Evolutionary conservation across 345 rosid genomes (phyloP).

Genomic region (Pistacia atlantica): DNA sequence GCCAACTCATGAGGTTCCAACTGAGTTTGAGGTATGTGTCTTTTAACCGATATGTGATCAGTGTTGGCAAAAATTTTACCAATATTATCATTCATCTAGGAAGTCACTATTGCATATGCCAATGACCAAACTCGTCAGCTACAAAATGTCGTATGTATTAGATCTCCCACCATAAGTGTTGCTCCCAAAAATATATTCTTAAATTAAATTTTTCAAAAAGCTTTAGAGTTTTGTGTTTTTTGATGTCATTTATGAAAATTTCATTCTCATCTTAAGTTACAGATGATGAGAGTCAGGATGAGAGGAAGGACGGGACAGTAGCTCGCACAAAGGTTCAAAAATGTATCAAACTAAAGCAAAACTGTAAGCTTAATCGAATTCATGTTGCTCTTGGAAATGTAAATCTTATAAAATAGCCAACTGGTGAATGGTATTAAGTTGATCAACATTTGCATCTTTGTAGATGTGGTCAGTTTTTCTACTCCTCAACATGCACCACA

Average conservation of each 20-base stretch:
- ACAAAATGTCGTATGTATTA: slow-evolving; percentile 33
- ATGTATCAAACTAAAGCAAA: slow-evolving; percentile 27
- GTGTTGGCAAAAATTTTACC: not conserved
- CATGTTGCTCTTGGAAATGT: not conserved
- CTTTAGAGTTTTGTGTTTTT: not conserved
- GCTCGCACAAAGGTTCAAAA: slow-evolving; percentile 34
- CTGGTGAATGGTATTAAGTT: not conserved
- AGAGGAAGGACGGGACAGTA: slow-evolving; percentile 17
- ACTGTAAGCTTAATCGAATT: slow-evolving; percentile 15
- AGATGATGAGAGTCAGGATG: slow-evolving; percentile 19
- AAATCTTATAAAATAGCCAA: not conserved
- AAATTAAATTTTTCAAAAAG: not conserved
- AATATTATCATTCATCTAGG: slow-evolving; percentile 24
- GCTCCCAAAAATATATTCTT: not conserved
- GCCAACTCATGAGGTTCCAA: slow-evolving; percentile 45
- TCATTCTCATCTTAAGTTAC: slow-evolving; percentile 23
- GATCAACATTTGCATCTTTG: not conserved
- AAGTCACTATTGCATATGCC: slow-evolving; percentile 29
- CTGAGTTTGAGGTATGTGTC: slow-evolving; percentile 43
- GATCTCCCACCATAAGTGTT: slow-evolving; percentile 42
- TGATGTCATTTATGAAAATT: not conserved
- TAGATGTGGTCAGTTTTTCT: slow-evolving; percentile 20
- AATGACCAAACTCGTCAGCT: slow-evolving; percentile 23
- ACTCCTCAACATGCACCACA: slow-evolving; percentile 3
- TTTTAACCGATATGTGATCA: not conserved